A percentile compares a stretch with the other conserved stretches of the same genome.
Conservation (phyloP, 176 grass and related monocot genomes). For the Saccharum spontaneum region DNA sequence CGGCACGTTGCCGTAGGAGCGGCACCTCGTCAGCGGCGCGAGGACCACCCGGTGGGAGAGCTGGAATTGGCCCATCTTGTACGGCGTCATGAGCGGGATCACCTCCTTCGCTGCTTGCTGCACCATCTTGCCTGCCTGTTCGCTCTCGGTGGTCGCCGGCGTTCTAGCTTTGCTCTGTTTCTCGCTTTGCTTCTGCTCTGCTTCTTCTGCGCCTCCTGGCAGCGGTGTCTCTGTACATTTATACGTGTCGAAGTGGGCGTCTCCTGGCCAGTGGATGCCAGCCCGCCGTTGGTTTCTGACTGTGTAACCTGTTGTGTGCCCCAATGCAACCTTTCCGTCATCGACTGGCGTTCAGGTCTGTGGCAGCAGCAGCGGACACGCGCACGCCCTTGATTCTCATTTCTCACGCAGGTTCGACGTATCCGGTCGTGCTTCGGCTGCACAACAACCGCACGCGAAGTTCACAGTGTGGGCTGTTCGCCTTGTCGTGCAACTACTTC, state of each 20-base stretch:
- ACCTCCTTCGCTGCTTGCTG: background rate
- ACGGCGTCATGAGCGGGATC: slow-evolving; percentile 42
- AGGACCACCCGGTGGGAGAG: slow-evolving; percentile 55
- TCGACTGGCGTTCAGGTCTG: background rate
- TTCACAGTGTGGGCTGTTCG: background rate
- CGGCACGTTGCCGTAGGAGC: slow-evolving; percentile 50
- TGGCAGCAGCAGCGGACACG: background rate
- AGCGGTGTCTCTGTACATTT: background rate
- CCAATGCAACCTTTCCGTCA: background rate
- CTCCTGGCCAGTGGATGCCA: too few relatives aligned
- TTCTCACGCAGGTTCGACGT: background rate
- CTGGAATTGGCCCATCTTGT: slow-evolving; percentile 46
- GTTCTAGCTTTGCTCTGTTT: background rate
- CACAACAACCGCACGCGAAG: background rate
- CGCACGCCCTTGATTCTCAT: too few relatives aligned
- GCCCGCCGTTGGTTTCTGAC: too few relatives aligned
- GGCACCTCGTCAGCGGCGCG: slow-evolving; percentile 40
- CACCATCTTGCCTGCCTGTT: background rate
- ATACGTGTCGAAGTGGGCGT: background rate
- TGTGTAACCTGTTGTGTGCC: background rate
- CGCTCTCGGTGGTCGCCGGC: background rate
- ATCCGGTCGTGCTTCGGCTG: background rate
- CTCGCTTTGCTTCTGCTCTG: background rate
- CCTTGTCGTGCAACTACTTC: too few relatives aligned
- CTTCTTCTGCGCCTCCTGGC: background rate